A percentile compares a stretch with the other conserved stretches of the same genome.
Conservation (phyloP, 345 rosid species). For the Salix udensis region DNA sequence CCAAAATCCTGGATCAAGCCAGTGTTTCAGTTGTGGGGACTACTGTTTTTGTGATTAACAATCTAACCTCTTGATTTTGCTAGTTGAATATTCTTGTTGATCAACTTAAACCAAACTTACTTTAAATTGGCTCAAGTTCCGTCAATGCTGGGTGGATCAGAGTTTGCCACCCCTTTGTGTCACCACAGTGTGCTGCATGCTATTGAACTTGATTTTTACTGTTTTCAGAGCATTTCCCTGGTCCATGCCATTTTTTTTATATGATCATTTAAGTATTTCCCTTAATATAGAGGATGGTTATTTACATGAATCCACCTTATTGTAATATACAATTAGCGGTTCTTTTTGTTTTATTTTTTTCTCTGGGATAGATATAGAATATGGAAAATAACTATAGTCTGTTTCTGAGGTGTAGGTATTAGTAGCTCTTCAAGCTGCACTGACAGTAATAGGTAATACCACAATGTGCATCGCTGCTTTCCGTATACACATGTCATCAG, state of each 20-base stretch:
- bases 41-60: not conserved
- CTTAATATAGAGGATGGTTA: not conserved
- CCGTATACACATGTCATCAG: slow-evolving; percentile 56
- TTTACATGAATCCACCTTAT: not conserved
- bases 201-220: not conserved
- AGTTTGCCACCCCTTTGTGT: not conserved
- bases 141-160: not conserved
- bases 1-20: not conserved
- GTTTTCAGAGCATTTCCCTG: not conserved
- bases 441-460: slow-evolving; percentile 76
- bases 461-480: slow-evolving; percentile 83
- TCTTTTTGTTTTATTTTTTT: too few relatives aligned
- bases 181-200: not conserved
- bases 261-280: not conserved
- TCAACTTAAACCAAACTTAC: not conserved
- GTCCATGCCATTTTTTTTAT: not conserved
- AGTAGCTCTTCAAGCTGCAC: slow-evolving; percentile 78
- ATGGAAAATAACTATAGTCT: not conserved
- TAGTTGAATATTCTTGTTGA: not conserved
- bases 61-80: not conserved
- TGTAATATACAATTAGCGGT: not conserved
- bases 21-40: not conserved
- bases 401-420: slow-evolving; percentile 40
- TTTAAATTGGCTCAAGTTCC: not conserved
- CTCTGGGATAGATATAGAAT: not conserved